phyloP scores from a whole-genome alignment of 2,329 filamentous ascomycete species.

The Calonectria hongkongensis region DNA sequence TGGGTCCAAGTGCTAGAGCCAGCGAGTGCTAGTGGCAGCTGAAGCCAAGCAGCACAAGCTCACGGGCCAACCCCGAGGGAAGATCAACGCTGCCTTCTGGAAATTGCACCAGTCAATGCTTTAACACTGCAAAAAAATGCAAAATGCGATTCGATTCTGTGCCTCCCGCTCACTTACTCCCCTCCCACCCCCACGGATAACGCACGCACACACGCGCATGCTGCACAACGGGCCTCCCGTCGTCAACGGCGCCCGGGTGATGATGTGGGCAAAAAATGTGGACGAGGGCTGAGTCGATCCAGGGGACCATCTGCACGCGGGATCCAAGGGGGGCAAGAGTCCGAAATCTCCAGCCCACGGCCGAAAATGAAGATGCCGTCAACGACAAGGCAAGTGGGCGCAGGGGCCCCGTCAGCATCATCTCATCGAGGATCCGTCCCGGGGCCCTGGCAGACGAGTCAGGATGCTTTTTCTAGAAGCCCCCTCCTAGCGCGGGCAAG shows the following conservation, averaged over 20 bases:
- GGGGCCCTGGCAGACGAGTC: constrained; percentile 52
- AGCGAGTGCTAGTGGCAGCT: background rate
- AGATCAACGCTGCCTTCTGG: constrained; percentile 44
- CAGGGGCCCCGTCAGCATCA: constrained; percentile 47
- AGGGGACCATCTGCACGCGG: constrained; percentile 46
- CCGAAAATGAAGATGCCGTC: constrained; percentile 41
- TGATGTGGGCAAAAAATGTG: background rate
- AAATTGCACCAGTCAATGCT: constrained; percentile 54
- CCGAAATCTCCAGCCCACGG: constrained; percentile 31
- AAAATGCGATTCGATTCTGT: constrained; percentile 4
- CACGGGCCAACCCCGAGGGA: constrained; percentile 36
- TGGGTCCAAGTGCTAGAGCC: background rate
- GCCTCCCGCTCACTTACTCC: background rate
- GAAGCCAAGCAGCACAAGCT: constrained; percentile 11
- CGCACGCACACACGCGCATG: too few relatives aligned
- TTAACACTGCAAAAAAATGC: constrained; percentile 42
- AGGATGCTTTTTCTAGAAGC: constrained; percentile 54
- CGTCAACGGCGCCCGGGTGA: background rate
- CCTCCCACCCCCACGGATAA: constrained; percentile 28
- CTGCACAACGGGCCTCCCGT: too few relatives aligned
- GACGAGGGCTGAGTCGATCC: constrained; percentile 33
- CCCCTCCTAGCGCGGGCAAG: constrained; percentile 53
- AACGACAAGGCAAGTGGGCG: constrained; percentile 40
- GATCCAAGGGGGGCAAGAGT: constrained; percentile 20
- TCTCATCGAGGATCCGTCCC: constrained; percentile 50